phyloP scores from a whole-genome alignment of 2,329 filamentous ascomycete genomes.

The Sarocladium strictum region DNA sequence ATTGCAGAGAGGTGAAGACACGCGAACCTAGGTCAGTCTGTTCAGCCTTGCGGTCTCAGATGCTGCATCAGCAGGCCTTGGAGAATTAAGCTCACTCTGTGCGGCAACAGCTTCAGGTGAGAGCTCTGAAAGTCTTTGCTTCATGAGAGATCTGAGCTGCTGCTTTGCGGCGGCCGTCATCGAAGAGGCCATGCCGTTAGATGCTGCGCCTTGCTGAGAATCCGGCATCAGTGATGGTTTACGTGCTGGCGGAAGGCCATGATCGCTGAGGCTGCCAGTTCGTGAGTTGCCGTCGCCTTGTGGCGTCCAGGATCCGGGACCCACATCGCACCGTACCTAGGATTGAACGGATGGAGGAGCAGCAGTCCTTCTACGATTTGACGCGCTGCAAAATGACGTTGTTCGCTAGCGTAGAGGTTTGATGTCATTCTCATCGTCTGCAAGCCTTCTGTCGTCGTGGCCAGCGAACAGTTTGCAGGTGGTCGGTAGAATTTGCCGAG shows the following conservation, averaged over 20 bases:
- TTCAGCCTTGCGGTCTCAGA: background rate
- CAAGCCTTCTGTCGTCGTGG: no score
- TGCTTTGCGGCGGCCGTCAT: constrained; percentile 63
- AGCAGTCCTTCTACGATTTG: background rate
- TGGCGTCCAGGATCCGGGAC: background rate
- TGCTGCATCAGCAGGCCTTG: background rate
- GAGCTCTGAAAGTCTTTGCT: constrained; percentile 55
- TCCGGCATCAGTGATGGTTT: background rate
- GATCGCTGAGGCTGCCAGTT: no score
- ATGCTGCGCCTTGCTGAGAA: background rate
- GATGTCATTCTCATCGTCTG: no score
- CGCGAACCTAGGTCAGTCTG: constrained; percentile 46
- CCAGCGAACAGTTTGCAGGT: no score
- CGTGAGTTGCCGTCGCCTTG: no score
- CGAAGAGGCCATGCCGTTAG: constrained; percentile 40
- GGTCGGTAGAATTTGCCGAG: no score
- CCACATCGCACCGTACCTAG: background rate
- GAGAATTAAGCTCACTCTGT: constrained; percentile 57
- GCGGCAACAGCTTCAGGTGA: constrained; percentile 52
- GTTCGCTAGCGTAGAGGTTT: no score
- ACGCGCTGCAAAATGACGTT: background rate
- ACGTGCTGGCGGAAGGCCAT: background rate
- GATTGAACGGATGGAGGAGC: background rate
- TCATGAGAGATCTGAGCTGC: constrained; percentile 67
- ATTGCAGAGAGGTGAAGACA: constrained; percentile 59